These are phyloP conservation scores for Taiwanofungus camphoratus DNA, from an alignment of 1,284 basidiomycete genomes.

Conservation along the genomic window DNA sequence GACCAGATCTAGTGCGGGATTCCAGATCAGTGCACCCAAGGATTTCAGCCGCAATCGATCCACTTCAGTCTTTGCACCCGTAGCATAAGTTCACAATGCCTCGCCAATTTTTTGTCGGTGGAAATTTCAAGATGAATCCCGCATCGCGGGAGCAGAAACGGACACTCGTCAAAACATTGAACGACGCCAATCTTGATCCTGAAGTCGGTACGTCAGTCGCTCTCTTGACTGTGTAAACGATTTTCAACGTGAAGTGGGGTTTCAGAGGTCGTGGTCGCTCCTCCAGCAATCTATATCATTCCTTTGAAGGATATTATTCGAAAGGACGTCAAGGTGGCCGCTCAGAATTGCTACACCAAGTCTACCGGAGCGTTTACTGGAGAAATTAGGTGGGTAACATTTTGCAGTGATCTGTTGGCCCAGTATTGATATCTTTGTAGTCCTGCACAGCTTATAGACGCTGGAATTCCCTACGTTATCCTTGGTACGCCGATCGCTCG, in stretches of 20 bases:
- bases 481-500: slow-evolving; percentile 54
- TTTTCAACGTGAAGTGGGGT: background rate
- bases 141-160: slow-evolving; percentile 58
- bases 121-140: slow-evolving; percentile 97
- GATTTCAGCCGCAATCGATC: too few relatives aligned
- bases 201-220: slow-evolving; percentile 54
- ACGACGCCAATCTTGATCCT: slow-evolving; percentile 72
- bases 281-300: slow-evolving; percentile 85
- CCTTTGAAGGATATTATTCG: slow-evolving; percentile 55
- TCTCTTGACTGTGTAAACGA: background rate
- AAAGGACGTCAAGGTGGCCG: slow-evolving; percentile 71
- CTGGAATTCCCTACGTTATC: slow-evolving; percentile 87
- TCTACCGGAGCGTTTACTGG: slow-evolving; percentile 91
- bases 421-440: slow-evolving; percentile 30
- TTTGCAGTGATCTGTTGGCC: background rate
- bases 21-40: too few relatives aligned
- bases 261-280: slow-evolving; percentile 87
- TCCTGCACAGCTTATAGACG: slow-evolving; percentile 80
- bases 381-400: slow-evolving; percentile 82
- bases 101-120: slow-evolving; percentile 86
- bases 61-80: background rate
- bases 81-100: slow-evolving; percentile 37
- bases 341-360: slow-evolving; percentile 91
- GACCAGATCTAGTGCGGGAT: too few relatives aligned
- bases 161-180: slow-evolving; percentile 63